phyloP scores from a whole-genome alignment of 2,329 filamentous ascomycete species.

The Fusarium fujikuroi region DNA sequence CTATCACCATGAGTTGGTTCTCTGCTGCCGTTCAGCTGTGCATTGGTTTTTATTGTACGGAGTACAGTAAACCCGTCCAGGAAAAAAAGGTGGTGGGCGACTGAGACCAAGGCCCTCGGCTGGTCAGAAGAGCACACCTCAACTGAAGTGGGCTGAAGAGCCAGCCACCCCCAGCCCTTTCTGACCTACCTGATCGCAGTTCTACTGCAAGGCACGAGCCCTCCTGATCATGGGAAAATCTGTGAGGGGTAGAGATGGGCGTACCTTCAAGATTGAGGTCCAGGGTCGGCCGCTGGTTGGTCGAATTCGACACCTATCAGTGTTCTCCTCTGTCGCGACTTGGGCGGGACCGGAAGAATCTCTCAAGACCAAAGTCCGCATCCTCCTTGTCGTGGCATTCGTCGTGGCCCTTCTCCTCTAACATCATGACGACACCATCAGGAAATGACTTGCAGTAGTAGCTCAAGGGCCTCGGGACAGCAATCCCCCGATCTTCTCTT shows the following conservation, averaged over 20 bases:
- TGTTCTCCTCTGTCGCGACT: conserved; percentile 1
- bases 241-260: conserved; percentile 25
- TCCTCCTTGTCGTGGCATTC: conserved; percentile 4
- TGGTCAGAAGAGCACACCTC: conserved; percentile 24
- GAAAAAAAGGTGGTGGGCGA: conserved; percentile 17
- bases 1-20: neutral
- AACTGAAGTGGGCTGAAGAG: conserved; percentile 22
- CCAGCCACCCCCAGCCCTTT: conserved; percentile 11
- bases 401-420: conserved; percentile 13
- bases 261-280: neutral
- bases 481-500: conserved; percentile 1
- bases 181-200: conserved; percentile 7
- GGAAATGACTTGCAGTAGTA: conserved; percentile 41
- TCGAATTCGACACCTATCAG: neutral
- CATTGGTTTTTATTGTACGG: neutral
- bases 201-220: conserved; percentile 40
- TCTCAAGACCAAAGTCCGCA: conserved; percentile 9
- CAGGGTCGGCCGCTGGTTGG: conserved; percentile 34
- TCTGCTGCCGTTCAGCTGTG: neutral
- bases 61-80: neutral
- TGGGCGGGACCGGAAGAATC: conserved; percentile 3
- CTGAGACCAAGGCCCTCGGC: conserved; percentile 21
- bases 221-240: conserved; percentile 16
- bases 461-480: conserved; percentile 14
- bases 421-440: conserved; percentile 21